Evolutionary conservation across 2,329 filamentous ascomycete species (phyloP).

Genomic region (Alternaria sp.): DNA sequence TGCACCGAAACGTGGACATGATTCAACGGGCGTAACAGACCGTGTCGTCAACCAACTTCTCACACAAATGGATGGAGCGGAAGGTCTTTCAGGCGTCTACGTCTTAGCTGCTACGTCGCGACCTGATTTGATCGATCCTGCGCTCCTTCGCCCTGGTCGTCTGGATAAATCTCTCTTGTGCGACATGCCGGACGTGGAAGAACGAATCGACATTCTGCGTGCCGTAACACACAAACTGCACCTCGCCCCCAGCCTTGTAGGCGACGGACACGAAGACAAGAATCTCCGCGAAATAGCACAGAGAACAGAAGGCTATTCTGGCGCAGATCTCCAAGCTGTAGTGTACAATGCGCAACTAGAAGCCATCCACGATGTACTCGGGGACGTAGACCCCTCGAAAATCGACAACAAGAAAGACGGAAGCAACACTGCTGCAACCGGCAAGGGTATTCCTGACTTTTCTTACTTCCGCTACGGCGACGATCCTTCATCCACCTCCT

Average conservation of each 20-base stretch:
- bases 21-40: slow-evolving; percentile 97
- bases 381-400: slow-evolving; percentile 58
- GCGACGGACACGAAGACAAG: slow-evolving; percentile 44
- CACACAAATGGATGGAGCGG: slow-evolving; percentile 98
- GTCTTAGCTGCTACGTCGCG: slow-evolving; percentile 93
- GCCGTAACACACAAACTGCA: slow-evolving; percentile 85
- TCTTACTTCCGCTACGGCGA: slow-evolving; percentile 82
- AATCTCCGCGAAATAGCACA: slow-evolving; percentile 75
- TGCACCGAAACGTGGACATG: slow-evolving; percentile 94
- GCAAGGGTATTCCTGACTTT: slow-evolving; percentile 46
- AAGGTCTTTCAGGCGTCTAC: slow-evolving; percentile 93
- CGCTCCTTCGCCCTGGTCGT: slow-evolving; percentile 86
- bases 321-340: slow-evolving; percentile 91
- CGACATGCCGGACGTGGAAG: slow-evolving; percentile 80
- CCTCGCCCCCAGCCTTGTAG: slow-evolving; percentile 71
- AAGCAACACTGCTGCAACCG: slow-evolving; percentile 19
- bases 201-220: slow-evolving; percentile 86
- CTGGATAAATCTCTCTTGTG: slow-evolving; percentile 93
- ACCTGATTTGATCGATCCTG: slow-evolving; percentile 94
- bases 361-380: slow-evolving; percentile 92
- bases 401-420: slow-evolving; percentile 42
- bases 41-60: slow-evolving; percentile 97
- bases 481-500: slow-evolving; percentile 49
- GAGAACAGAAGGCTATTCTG: slow-evolving; percentile 87
- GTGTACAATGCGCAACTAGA: slow-evolving; percentile 97